phyloP scores from a whole-genome alignment of 208 protist genomes.

The Leptomonas seymouri region DNA sequence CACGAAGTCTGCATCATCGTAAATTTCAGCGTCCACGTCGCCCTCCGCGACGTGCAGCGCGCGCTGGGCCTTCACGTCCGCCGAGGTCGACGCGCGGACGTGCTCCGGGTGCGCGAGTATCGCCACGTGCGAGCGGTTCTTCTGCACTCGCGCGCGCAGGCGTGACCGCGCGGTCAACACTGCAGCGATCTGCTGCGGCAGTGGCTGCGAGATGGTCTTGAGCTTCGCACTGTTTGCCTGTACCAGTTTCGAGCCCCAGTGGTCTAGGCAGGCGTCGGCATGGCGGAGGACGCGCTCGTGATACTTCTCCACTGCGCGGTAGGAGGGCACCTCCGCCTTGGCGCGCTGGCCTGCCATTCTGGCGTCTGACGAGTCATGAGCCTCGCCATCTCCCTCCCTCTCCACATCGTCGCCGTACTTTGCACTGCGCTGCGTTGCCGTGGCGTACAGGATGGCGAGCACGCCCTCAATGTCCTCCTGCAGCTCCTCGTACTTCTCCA shows the following conservation, averaged over 20 bases:
- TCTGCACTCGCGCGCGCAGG: conserved; percentile 68
- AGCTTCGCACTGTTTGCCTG: conserved; percentile 65
- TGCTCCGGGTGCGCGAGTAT: conserved; percentile 82
- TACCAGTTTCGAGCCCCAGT: conserved; percentile 79
- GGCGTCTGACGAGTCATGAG: not conserved
- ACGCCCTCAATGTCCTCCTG: conserved; percentile 34
- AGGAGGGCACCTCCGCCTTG: conserved; percentile 17
- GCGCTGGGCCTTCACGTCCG: conserved; percentile 50
- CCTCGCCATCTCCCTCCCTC: not conserved
- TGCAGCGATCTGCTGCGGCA: conserved; percentile 75
- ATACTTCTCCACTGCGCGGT: conserved; percentile 28
- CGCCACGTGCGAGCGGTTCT: conserved; percentile 65
- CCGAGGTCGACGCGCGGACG: conserved; percentile 34
- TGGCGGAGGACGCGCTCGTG: conserved; percentile 50
- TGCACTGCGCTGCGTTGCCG: conserved; percentile 3
- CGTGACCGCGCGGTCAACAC: conserved; percentile 68
- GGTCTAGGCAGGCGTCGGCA: conserved; percentile 59
- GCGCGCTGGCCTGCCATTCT: not conserved
- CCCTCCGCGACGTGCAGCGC: conserved; percentile 75
- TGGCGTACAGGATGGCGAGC: conserved; percentile 30
- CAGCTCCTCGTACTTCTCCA: conserved; percentile 33
- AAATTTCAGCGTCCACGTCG: conserved; percentile 82
- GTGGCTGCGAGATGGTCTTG: conserved; percentile 68
- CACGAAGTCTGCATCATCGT: conserved; percentile 82
- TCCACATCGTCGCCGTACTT: not conserved